A percentile compares a stretch with the other conserved stretches of the same genome.
phyloP scores from a whole-genome alignment of 345 rosid species.

The Aethionema arabicum region DNA sequence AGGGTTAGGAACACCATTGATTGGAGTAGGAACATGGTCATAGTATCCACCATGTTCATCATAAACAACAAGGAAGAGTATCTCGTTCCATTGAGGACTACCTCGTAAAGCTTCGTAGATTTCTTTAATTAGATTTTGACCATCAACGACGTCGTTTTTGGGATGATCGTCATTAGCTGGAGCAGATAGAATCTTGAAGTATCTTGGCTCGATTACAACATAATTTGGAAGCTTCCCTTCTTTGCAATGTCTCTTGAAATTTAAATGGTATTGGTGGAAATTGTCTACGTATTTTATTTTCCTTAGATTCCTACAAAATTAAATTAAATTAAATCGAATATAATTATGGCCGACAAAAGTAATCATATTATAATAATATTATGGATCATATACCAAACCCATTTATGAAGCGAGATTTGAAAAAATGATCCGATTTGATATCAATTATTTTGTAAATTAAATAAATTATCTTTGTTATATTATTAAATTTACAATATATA shows the following conservation, averaged over 20 bases:
- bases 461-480: not conserved
- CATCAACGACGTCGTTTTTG: slow-evolving; percentile 69
- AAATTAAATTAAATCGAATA: too few relatives aligned
- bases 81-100: slow-evolving; percentile 91
- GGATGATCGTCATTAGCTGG: slow-evolving; percentile 89
- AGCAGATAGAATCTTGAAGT: slow-evolving; percentile 49
- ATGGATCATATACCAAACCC: slow-evolving; percentile 17
- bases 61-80: slow-evolving; percentile 52
- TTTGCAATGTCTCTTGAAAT: slow-evolving; percentile 69
- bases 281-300: slow-evolving; percentile 68
- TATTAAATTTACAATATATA: not conserved
- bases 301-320: slow-evolving; percentile 58
- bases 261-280: slow-evolving; percentile 58
- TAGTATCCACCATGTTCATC: slow-evolving; percentile 95
- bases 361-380: too few relatives aligned
- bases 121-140: slow-evolving; percentile 74
- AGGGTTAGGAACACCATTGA: slow-evolving; percentile 71
- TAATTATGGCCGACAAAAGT: too few relatives aligned
- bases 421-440: too few relatives aligned
- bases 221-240: slow-evolving; percentile 87
- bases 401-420: not conserved
- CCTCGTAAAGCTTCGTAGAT: slow-evolving; percentile 76
- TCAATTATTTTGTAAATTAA: not conserved
- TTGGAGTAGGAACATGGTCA: slow-evolving; percentile 87
- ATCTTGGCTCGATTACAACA: slow-evolving; percentile 76